Evolutionary conservation across 306 rosid genomes (phyloP), one percentile per base, ranked within the genome.

Genomic region (Corylus avellana): DNA sequence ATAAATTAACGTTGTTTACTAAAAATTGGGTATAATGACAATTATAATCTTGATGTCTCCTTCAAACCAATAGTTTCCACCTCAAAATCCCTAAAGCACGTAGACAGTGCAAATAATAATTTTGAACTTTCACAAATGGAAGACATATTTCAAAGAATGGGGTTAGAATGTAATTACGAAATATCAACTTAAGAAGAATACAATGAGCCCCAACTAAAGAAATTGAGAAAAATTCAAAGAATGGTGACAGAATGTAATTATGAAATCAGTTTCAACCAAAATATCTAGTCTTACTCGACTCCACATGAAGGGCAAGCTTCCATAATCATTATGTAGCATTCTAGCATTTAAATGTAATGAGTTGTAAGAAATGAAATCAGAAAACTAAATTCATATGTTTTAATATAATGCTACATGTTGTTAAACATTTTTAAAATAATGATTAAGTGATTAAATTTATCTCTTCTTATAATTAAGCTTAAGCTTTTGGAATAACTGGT

Each of bases 11-110:
- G 25, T 22, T 22, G 25, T 22, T 22, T 22, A 22, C 25, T 22
- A 22, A 22, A 22, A 22, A 22, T 22, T 22, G 25, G 25, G 25
- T 22, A 22, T 22, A 22, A 22, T 22, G 25, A 22, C 25, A 22
- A 22, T 22, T 22, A 22, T 22, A 22, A 22, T 72, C 99, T 77
- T 18, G 96, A 88, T 63, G 98, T 95, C 78, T 95, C 98, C 88
- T 92, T 95, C 85, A 95, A 83, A 78, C 98, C 99, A 39, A 95
- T 92, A 80, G 97, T 89, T 84, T 89, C 99, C 61, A 95, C 94
- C 87, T 95, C 99, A 80, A 95, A 95, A 86, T 95, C 99, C 37
- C 98, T 92, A 78, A 90, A 72, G 87, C 93, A 95, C 96, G 98
- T 94, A 72, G 0, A 79, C 27, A 82, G 78, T 77, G 73, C 25